Evolutionary conservation across 345 rosid species (phyloP), one percentile per base, ranked within the genome.

Genomic region (Salix dunnii): DNA sequence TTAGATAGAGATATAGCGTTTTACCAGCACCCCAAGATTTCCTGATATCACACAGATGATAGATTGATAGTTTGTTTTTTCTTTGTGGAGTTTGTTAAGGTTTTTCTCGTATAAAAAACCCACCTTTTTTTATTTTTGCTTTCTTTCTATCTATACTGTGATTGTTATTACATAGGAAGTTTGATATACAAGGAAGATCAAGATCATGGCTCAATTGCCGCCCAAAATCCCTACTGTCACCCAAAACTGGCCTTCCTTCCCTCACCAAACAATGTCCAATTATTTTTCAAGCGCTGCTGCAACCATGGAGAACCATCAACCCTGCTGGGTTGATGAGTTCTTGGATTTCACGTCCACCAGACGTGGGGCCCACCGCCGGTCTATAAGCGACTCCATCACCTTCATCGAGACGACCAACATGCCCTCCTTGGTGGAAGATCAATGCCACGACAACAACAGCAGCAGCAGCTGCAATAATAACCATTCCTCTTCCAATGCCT

Each of bases 301-400:
- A 76, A 38, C 48, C 7, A 33, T 48, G 13, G 58, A 68, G 18
- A 73, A 78, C 46, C 82, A 85, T 28, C 88, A 84, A 27, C 85
- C 91, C 4, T 86, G 87, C 0, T 90, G 97, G 97, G 86, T 87
- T 36, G 97, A 92, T 27, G 98, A 92, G 79, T 94, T 94, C 81
- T 87, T 94, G 2, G 97, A 94, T 71, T 94, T 94, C 90, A 89
- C 97, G 8, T 77, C 92, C 30, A 61, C 82, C 35, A 80, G 92
- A 36, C 92, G 98, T 10, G 90, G 89, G 0, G 78, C 91, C 1
- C 98, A 94, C 86, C 97, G 93, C 38, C 88, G 98, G 43, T 94
- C 97, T 1, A 82, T 86, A 3, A 94, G 98, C 86, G 97, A 94
- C 80, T 91, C 94, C 25, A 77, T 92, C 7, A 84, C 97, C 30